phyloP scores from a whole-genome alignment of 2,329 filamentous ascomycete genomes.

The Fusarium marasasianum region DNA sequence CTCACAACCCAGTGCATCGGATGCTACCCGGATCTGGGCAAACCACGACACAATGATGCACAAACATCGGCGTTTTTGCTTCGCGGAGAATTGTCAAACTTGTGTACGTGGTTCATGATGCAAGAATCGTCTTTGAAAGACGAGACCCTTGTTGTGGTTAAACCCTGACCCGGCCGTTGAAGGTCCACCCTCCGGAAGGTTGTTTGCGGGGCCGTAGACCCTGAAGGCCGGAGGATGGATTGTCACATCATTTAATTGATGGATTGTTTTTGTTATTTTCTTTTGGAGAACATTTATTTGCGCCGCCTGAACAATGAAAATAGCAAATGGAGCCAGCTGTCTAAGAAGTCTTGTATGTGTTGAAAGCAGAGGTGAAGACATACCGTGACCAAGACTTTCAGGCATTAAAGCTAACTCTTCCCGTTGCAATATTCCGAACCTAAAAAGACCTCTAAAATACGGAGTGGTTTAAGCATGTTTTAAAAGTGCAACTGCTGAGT shows the following conservation, averaged over 20 bases:
- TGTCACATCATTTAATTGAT: conserved; percentile 1
- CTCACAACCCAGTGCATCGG: conserved; percentile 23
- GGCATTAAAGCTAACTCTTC: background rate
- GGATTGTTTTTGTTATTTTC: background rate
- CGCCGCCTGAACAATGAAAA: background rate
- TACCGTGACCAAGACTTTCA: too few relatives aligned
- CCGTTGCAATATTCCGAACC: background rate
- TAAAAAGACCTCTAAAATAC: background rate
- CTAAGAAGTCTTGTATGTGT: too few relatives aligned
- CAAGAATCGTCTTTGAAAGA: background rate
- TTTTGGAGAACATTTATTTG: background rate
- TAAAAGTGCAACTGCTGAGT: background rate
- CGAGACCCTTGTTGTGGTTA: conserved; percentile 1
- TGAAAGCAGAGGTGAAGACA: too few relatives aligned
- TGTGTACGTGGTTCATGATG: conserved; percentile 13
- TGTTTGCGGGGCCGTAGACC: conserved; percentile 33
- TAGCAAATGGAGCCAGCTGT: background rate
- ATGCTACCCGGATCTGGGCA: conserved; percentile 3
- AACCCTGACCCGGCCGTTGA: conserved; percentile 23
- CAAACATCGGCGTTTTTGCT: background rate
- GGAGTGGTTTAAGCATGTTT: background rate
- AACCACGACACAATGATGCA: conserved; percentile 9
- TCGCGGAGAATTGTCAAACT: background rate
- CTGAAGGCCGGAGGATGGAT: conserved; percentile 5
- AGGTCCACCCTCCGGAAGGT: conserved; percentile 23